These are phyloP conservation scores for Artemisia argyi DNA, from an alignment of 129 eudicot species.

Conservation along the genomic window DNA sequence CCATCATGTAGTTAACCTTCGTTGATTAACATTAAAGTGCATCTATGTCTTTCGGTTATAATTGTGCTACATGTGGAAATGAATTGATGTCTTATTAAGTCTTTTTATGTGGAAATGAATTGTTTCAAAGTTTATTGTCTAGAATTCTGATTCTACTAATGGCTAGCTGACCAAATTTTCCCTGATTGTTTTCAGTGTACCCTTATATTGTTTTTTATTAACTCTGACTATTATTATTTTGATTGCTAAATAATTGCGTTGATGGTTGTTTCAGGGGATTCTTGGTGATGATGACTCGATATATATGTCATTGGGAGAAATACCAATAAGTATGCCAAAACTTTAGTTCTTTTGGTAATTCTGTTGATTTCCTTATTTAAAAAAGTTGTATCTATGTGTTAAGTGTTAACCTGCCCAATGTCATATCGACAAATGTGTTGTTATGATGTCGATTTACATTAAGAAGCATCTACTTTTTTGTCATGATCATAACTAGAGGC, in stretches of 20 bases:
- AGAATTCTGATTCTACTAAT: constrained; percentile 1
- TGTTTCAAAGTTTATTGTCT: neutral
- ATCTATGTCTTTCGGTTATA: neutral
- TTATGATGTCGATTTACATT: neutral
- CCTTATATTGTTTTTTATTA: neutral
- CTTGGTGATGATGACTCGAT: constrained; percentile 92
- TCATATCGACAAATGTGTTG: constrained; percentile 1
- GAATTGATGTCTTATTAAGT: constrained; percentile 12
- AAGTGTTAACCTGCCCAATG: constrained; percentile 8
- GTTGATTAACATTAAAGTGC: constrained; percentile 6
- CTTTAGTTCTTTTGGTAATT: constrained; percentile 36
- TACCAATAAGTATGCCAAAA: constrained; percentile 92
- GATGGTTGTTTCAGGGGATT: constrained; percentile 64
- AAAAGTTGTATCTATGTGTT: constrained; percentile 20
- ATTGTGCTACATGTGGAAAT: neutral
- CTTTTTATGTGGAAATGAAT: neutral
- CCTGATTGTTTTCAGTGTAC: neutral
- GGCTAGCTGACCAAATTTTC: neutral
- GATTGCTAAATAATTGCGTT: constrained; percentile 15
- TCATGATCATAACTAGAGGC: neutral
- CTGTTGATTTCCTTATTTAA: constrained; percentile 29
- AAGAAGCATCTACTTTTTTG: neutral
- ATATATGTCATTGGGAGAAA: constrained; percentile 94
- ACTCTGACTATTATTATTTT: neutral
- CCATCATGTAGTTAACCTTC: neutral